Conservation (phyloP, 768 basidiomycete species). For the Psilocybe subaeruginosa region DNA sequence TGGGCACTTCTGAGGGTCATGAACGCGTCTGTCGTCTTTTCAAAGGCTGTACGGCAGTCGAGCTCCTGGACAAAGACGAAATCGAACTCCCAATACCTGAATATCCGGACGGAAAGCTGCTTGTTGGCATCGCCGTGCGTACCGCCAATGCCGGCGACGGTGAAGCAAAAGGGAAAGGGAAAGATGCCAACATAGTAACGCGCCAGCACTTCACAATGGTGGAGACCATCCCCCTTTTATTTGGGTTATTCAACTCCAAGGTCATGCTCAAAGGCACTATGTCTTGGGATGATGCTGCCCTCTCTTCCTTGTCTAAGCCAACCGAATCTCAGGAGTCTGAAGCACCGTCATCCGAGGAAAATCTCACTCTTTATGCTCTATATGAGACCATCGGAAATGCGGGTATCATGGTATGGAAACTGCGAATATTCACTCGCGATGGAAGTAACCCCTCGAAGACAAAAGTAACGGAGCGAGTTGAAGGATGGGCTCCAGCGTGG, state of each 20-base stretch:
- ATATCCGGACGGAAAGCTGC: slow-evolving; percentile 12
- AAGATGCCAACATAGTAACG: slow-evolving; percentile 4
- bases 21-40: slow-evolving; percentile 34
- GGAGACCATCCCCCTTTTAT: slow-evolving; percentile 34
- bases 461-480: slow-evolving; percentile 32
- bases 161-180: background rate
- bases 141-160: slow-evolving; percentile 1
- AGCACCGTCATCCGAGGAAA: background rate
- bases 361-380: slow-evolving; percentile 22
- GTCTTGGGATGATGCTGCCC: slow-evolving; percentile 32
- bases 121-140: slow-evolving; percentile 16
- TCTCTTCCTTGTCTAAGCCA: slow-evolving; percentile 3
- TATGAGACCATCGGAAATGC: slow-evolving; percentile 30
- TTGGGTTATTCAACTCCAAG: slow-evolving; percentile 29
- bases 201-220: slow-evolving; percentile 33
- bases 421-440: slow-evolving; percentile 31
- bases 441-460: slow-evolving; percentile 25
- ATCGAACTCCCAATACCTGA: slow-evolving; percentile 18
- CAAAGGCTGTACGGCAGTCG: slow-evolving; percentile 30
- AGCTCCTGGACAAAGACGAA: slow-evolving; percentile 27
- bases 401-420: slow-evolving; percentile 32
- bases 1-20: slow-evolving; percentile 34
- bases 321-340: background rate
- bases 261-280: slow-evolving; percentile 33
- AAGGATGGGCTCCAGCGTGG: slow-evolving; percentile 31